phyloP scores from a whole-genome alignment of 345 rosid genomes.

The Populus euphratica region DNA sequence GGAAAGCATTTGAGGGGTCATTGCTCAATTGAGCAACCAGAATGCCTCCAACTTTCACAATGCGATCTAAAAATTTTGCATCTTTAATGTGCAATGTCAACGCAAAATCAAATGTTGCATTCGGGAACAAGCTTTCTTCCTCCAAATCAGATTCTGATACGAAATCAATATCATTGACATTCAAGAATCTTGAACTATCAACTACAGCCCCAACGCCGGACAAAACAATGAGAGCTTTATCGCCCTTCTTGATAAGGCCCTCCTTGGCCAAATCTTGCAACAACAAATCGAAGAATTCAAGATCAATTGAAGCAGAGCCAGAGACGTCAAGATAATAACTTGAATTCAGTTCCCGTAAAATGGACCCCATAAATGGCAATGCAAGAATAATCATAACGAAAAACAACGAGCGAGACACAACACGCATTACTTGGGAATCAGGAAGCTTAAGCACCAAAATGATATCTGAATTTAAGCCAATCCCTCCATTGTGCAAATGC shows the following conservation, averaged over 20 bases:
- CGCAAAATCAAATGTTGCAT: constrained; percentile 39
- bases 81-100: constrained; percentile 29
- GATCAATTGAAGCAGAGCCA: constrained; percentile 17
- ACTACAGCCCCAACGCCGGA: constrained; percentile 22
- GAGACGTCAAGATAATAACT: constrained; percentile 4
- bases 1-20: constrained; percentile 19
- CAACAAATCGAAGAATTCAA: constrained; percentile 33
- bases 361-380: constrained; percentile 29
- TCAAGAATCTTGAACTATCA: constrained; percentile 23
- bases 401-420: constrained; percentile 44
- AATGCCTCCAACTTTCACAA: constrained; percentile 44
- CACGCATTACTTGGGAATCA: constrained; percentile 33
- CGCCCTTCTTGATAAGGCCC: constrained; percentile 47
- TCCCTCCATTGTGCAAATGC: constrained; percentile 13
- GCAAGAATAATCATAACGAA: constrained; percentile 36
- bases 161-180: constrained; percentile 29
- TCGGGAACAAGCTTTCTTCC: constrained; percentile 10
- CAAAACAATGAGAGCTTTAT: constrained; percentile 41
- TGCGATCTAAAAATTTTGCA: constrained; percentile 29
- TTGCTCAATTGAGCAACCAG: constrained; percentile 29
- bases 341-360: constrained; percentile 22
- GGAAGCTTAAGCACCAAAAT: constrained; percentile 41
- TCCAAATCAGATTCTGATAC: constrained; percentile 29
- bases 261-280: constrained; percentile 39
- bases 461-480: constrained; percentile 20